phyloP scores from a whole-genome alignment of 2,329 filamentous ascomycete species.

The Xylaria sp. region DNA sequence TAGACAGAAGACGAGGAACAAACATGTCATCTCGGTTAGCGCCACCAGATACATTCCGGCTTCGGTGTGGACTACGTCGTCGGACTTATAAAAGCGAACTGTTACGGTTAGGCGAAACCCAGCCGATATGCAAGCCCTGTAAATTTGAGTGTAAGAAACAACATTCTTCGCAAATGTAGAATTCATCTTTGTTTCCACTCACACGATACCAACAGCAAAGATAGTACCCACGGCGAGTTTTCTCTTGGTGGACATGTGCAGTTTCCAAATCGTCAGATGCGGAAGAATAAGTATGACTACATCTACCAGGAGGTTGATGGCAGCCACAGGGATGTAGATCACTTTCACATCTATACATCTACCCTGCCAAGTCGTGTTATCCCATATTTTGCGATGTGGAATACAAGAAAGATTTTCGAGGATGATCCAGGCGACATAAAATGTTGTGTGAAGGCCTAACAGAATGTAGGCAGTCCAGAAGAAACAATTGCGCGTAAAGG shows the following conservation, averaged over 20 bases:
- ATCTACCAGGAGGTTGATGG: slow-evolving; percentile 57
- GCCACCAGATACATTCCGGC: slow-evolving; percentile 55
- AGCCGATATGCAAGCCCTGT: slow-evolving; percentile 53
- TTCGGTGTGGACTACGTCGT: slow-evolving; percentile 51
- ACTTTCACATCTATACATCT: slow-evolving; percentile 54
- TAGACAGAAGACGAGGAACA: slow-evolving; percentile 55
- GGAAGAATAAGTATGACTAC: slow-evolving; percentile 55
- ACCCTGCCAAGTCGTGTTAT: slow-evolving; percentile 41
- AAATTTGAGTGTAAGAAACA: neutral
- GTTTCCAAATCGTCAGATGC: slow-evolving; percentile 53
- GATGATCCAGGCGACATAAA: slow-evolving; percentile 41
- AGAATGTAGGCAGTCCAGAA: slow-evolving; percentile 40
- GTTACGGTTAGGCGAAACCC: slow-evolving; percentile 50
- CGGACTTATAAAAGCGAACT: slow-evolving; percentile 43
- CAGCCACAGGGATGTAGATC: slow-evolving; percentile 56
- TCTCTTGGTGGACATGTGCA: slow-evolving; percentile 55
- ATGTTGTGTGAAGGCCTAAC: slow-evolving; percentile 39
- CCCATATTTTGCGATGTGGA: slow-evolving; percentile 46
- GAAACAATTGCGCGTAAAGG: slow-evolving; percentile 38
- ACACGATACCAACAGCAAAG: slow-evolving; percentile 57
- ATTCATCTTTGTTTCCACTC: slow-evolving; percentile 19
- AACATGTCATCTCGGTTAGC: slow-evolving; percentile 56
- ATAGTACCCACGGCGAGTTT: slow-evolving; percentile 54
- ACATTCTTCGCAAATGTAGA: neutral
- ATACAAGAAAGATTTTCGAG: slow-evolving; percentile 46